Percentiles rank a stretch among this genome's conserved stretches.
Evolutionary conservation across 2,329 filamentous ascomycete species (phyloP).

Genomic region (Sphaerulina musiva): DNA sequence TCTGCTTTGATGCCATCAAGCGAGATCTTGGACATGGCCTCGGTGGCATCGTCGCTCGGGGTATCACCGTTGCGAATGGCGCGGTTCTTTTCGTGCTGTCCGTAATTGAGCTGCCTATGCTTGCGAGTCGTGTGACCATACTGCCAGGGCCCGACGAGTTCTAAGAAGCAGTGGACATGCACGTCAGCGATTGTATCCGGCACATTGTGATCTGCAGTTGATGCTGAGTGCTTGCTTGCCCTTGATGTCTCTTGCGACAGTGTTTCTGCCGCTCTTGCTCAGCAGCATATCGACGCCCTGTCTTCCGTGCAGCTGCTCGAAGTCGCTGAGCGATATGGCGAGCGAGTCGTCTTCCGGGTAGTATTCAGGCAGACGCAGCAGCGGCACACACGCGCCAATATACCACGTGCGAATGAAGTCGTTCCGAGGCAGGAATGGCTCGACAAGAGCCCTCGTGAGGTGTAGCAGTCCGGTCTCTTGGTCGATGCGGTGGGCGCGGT

Average conservation of each 20-base stretch:
- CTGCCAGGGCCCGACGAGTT: conserved; percentile 67
- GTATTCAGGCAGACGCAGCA: conserved; percentile 65
- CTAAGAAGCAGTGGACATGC: too few species aligned
- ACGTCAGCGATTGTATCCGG: too few species aligned
- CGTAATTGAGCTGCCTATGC: conserved; percentile 29
- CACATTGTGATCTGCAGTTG: too few species aligned
- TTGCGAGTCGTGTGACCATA: conserved; percentile 58
- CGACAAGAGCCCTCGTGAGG: conserved; percentile 60
- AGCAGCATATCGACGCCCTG: conserved; percentile 58
- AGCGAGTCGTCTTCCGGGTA: conserved; percentile 48
- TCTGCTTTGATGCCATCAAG: conserved; percentile 24
- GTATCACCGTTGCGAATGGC: background rate
- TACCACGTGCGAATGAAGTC: conserved; percentile 61
- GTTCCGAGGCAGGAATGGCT: conserved; percentile 60
- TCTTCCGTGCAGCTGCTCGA: conserved; percentile 55
- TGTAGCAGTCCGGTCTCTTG: conserved; percentile 63
- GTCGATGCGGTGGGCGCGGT: conserved; percentile 63
- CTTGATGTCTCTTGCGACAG: conserved; percentile 56
- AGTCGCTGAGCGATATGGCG: conserved; percentile 58
- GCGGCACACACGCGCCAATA: conserved; percentile 61
- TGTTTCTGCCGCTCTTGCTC: conserved; percentile 37
- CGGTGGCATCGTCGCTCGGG: conserved; percentile 8
- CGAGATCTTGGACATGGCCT: conserved; percentile 23
- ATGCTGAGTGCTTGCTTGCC: conserved; percentile 21
- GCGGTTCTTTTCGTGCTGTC: conserved; percentile 3